Evolutionary conservation across 371 early-diverging fungal species (phyloP), one percentile per base, ranked within the genome.

Genomic region (Fennellomyces sp.): DNA sequence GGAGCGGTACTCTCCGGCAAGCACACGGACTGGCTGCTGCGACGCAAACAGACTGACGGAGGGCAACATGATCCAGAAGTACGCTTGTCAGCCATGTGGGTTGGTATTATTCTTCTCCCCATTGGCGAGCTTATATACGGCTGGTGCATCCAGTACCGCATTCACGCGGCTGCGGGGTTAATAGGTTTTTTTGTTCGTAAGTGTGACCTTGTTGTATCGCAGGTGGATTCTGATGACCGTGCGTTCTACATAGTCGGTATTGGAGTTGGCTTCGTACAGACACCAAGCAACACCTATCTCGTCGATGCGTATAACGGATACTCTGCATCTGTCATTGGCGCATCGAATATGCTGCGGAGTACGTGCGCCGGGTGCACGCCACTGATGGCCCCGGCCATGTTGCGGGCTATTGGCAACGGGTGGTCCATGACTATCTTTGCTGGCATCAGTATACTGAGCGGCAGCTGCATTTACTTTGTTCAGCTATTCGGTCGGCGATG

Each of bases 271-370:
- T 21, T 78, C 6, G 67, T 78, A 3, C 76, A 76, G 30, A 78
- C 82, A 7, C 74, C 79, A 23, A 67, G 72, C 13, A 78, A 78
- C 33, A 75, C 76, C 1, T 81, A 81, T 23, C 69, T 81, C 21
- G 73, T 76, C 0, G 82, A 81, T 41, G 60, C 69, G 1, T 81
- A 75, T 26, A 67, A 65, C 28, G 58, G 63, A 8, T 61, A 73
- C 38, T 74, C 82, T 21, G 82, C 82, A 5, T 76, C 77, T 2
- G 79, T 69, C 0, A 70, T 78, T 47, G 70, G 82, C 13, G 70
- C 73, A 2, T 68, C 72, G 11, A 81, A 78, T 41, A 48, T 81
- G 3, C 56, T 81, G 45, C 61, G 82, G 38, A 69, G 77, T 15
- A 63, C 72, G 2, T 71, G 68, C 28, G 82, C 77, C 10, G 75